Evolutionary conservation across 1,284 basidiomycete genomes (phyloP), one percentile per base, ranked within the genome.

Genomic region (Tilletiaria anomala): DNA sequence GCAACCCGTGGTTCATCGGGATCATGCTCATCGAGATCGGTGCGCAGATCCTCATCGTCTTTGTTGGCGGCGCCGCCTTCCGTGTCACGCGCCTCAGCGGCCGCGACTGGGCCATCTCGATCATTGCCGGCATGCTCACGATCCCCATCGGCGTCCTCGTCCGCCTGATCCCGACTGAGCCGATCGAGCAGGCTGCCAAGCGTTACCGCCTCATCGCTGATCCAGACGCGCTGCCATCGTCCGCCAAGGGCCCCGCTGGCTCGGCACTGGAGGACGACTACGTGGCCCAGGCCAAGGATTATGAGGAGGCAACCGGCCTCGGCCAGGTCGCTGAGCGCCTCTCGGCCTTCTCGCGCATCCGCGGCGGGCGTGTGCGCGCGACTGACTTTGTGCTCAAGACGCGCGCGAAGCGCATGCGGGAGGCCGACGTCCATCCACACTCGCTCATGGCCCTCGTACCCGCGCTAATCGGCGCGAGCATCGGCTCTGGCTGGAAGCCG

Each of bases 11-110:
- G 70, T 96, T 96, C 70, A 75, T 91, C 32, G 70, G 48, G n/a
- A 85, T 97, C 64, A 85, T 88, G 11, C 54, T 78, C 6, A 76
- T 96, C 55, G 86, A 84, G 77, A 75, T 93, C 54, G 83, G 73
- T 16, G 75, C 82, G 33, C 91, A 97, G 68, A 68, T 89, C 39
- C 57, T 91, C 43, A 91, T 97, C 52, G 80, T 94, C 46, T 87
- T 87, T 58, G 75, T 94, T 40, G 91, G 89, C 44, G 83, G 84
- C 22, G 76, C 81, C 3, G 88, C 88, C 0, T 96, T 97, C 74
- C 78, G 82, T 58, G 91, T 96, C n/a, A 79, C 77, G 1, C 73
- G 66, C 4, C 78, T 96, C 40, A 70, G 71, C 38, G 83, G 80
- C 21, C 77, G 76, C 32, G 85, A 93, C 68, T 99, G 93, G 93